Base-by-base conservation (phyloP, 805 yeast species). In the Lipomyces sp. region DNA sequence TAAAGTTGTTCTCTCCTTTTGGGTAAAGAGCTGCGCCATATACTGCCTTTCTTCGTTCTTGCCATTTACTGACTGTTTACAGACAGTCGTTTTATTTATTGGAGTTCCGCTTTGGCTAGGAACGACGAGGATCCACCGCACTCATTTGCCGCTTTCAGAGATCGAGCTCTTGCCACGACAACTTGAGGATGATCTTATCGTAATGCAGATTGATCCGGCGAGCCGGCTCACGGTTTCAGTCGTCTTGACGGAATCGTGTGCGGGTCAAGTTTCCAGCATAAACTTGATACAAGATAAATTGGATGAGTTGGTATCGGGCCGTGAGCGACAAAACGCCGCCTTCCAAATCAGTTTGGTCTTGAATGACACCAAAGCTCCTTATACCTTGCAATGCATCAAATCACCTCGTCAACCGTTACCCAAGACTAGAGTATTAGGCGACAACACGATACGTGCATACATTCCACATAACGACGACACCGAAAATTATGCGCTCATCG, bases 101-200 rank as follows among this genome's bases (percentile, higher is more conserved):
- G 88, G 85, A 2, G 60, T 75, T 4, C 89, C 90, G 4, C 63
- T 81, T 47, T 84, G 84, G 80, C 60, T 69, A 32, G 51, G 60
- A 23, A 82, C 91, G 18, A 82, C 91, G 3, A 68, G 79, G 2
- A 77, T 83, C 18, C 75, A 80, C 60, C 70, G 89, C 47, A 85
- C 87, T 1, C 74, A 74, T 34, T 70, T 85, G 34, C 86, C 86
- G 14, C 61, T 70, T 11, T 68, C 66, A 1, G 69, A 70, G 38
- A 72, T 83, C 41, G 63, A 69, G 58, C 50, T 55, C 18, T 60
- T 67, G 58, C 64, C 69, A 47, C 22, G 55, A 42, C 46, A 63
- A 50, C 56, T 75, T 21, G 53, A 59, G 46, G 49, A 42, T 45
- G 61, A 16, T 47, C 63, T 24, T 45, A 71, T 29, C 45, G 61